phyloP scores from a whole-genome alignment of 106 monocot species.

The Platanthera guangdongensis region DNA sequence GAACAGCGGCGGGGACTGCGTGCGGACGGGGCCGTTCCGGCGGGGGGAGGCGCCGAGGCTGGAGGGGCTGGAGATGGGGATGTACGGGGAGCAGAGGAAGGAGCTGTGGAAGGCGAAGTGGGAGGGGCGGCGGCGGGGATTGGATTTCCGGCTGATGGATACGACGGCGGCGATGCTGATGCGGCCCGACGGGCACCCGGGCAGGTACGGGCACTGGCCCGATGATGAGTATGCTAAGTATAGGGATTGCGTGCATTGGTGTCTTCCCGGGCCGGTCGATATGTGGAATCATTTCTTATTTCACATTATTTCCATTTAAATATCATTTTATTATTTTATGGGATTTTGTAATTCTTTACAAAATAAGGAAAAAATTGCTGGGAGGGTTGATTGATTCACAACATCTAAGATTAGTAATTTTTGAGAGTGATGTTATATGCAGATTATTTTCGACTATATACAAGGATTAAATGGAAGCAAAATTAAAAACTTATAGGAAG shows the following conservation, averaged over 20 bases:
- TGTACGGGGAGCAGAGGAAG: constrained; percentile 23
- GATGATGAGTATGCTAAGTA: background rate
- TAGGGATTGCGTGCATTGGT: constrained; percentile 37
- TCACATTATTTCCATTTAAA: background rate
- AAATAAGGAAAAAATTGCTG: no score
- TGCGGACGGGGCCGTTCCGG: constrained; percentile 15
- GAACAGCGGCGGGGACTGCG: constrained; percentile 27
- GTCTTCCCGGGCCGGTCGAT: constrained; percentile 31
- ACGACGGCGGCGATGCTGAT: constrained; percentile 21
- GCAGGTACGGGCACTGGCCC: constrained; percentile 16
- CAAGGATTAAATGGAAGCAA: no score
- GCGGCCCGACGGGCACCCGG: constrained; percentile 33
- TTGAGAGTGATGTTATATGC: no score
- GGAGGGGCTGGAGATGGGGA: constrained; percentile 13
- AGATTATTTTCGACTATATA: no score
- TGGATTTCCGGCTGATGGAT: constrained; percentile 20
- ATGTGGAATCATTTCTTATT: constrained; percentile 31
- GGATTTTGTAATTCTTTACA: background rate
- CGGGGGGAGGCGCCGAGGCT: constrained; percentile 13
- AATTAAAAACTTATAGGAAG: no score
- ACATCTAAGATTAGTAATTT: no score
- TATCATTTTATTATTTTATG: background rate
- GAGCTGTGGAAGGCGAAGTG: constrained; percentile 18
- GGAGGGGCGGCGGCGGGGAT: constrained; percentile 8
- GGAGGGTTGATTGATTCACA: no score